Base-by-base conservation (phyloP, 148 eudicot genomes). In the Hydrangea macrophylla region DNA sequence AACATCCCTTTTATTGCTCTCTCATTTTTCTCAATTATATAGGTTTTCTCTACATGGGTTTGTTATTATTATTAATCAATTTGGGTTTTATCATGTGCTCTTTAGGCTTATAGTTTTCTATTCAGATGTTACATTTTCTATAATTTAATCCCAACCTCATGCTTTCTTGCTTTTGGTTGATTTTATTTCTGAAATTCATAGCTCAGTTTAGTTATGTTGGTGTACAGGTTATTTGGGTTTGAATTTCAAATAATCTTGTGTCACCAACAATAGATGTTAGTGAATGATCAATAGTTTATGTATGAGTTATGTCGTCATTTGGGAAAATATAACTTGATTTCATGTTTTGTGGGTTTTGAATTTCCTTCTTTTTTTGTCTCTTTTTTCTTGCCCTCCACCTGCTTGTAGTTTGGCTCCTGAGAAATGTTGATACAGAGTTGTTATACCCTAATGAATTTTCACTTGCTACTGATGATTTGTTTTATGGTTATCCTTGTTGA, bases 351-450 rank as follows among this genome's bases (percentile, higher is more conserved):
- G 5, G 17, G 48, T 10, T 7, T 62, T 27, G 40, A 5, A 9
- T 37, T 27, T 30, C 32, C 6, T 8, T n/a, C 3, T 55, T 44
- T 25, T 44, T 24, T 12, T 51, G n/a, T n/a, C n/a, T n/a, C n/a
- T n/a, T 53, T 62, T 48, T 42, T 64, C 18, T 45, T 45, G 23
- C 24, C 65, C 56, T 10, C 42, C 25, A 42, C 73, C 42, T 18
- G 4, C 12, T 45, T 25, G 24, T 23, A 15, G 55, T n/a, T n/a
- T 44, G 17, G 22, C 63, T 55, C 7, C 33, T 11, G 58, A 24
- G 35, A 72, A 60, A 79, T 82, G 85, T 78, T 55, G 66, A 63
- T 55, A 39, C 53, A 70, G 26, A n/a, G 23, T 57, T 25, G 60
- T 66, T 64, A 23, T 23, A 23, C 45, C 42, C 70, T 55, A 18